Base-by-base conservation (phyloP, 1,284 basidiomycete genomes). In the Ganoderma multipileum region DNA sequence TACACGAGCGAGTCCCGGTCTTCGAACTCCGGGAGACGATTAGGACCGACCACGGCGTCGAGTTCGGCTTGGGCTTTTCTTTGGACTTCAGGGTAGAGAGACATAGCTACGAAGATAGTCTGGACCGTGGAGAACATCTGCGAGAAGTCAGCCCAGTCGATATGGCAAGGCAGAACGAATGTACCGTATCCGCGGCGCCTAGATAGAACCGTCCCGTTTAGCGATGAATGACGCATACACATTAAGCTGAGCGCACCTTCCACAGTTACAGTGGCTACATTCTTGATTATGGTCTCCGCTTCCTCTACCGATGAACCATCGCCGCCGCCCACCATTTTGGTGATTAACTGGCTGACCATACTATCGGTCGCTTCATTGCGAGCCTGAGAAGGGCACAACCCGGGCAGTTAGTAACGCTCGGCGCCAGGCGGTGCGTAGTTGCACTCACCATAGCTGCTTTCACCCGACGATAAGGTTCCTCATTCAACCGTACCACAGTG, bases 1-100 rank as follows among this genome's bases (percentile, higher is more conserved):
- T 76, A 76, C 0, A 72, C 72, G 3, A 76, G 65, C 0, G 38
- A 20, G 0, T 67, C 59, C 3, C 54, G 63, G 55, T 76, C 74
- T 3, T 61, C 55, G 44, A 73, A 75, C 14, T 71, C 68, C 0
- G 73, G 74, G 8, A 76, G 65, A 12, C 75, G 71, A 30, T 80
- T 75, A 3, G 70, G 64, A 1, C 76, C 75, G 4, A 77, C 67
- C 7, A 77, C 68, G 1, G 61, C 28, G 41, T 80, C 79, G 8
- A 81, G 68, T 64, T 82, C 79, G 1, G 70, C 68, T 28, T 80
- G 81, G 3, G 76, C 77, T 52, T 71, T 74, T 26, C 59, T 55
- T 57, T 74, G 74, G 12, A 80, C 75, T 2, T 83, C 80, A 0
- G 80, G 83, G 57, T 80, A 73, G 44, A 79, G 74, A 0, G 79